phyloP scores from a whole-genome alignment of 257 asterid genomes.

The Solanum appendiculatum region DNA sequence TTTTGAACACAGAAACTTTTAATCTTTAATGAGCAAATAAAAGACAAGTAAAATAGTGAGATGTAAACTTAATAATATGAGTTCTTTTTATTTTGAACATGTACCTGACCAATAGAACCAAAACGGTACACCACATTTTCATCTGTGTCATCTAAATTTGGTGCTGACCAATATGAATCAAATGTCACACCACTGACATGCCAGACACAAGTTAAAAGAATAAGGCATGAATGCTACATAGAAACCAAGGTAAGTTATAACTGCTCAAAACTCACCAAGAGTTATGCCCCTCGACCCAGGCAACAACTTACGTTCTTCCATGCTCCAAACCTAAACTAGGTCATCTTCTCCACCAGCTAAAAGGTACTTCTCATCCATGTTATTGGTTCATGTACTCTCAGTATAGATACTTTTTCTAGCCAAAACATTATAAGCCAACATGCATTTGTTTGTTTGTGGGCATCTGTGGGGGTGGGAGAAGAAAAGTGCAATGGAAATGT shows the following conservation, averaged over 20 bases:
- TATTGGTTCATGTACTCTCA: conserved; percentile 42
- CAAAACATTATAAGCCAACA: conserved; percentile 2
- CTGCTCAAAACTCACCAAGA: conserved; percentile 64
- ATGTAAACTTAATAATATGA: not conserved
- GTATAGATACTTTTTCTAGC: too few relatives aligned
- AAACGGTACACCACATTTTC: too few relatives aligned
- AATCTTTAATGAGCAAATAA: not conserved
- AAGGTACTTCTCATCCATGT: conserved; percentile 90
- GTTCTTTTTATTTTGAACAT: not conserved
- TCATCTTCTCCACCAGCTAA: conserved; percentile 99
- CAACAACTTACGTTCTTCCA: conserved; percentile 94
- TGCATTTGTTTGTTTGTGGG: not conserved
- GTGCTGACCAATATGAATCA: too few relatives aligned
- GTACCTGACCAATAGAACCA: too few relatives aligned
- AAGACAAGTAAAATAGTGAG: not conserved
- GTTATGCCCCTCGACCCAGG: conserved; percentile 98
- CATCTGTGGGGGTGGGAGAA: not conserved
- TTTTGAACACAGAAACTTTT: not conserved
- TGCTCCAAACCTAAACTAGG: conserved; percentile 98
- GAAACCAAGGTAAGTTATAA: not conserved
- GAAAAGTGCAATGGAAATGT: not conserved
- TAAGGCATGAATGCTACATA: conserved; percentile 1
- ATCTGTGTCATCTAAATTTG: too few relatives aligned
- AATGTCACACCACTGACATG: too few relatives aligned
- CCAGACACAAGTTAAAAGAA: too few relatives aligned